A percentile compares a stretch with the other conserved stretches of the same genome.
Evolutionary conservation across 2,329 filamentous ascomycete species (phyloP).

Genomic region (Pochonia chlamydosporia): DNA sequence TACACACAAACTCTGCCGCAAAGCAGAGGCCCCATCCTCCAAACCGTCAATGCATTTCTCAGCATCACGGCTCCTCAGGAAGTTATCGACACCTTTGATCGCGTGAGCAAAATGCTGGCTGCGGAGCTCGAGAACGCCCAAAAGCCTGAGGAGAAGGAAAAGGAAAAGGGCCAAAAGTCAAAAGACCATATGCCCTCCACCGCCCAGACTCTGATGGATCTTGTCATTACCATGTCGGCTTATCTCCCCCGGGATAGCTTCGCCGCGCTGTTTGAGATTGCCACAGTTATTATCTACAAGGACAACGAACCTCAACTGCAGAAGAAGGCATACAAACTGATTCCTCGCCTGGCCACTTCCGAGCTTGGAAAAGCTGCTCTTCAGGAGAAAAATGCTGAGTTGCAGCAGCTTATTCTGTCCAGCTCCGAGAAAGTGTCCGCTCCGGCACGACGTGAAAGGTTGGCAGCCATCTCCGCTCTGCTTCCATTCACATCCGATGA

Average conservation of each 20-base stretch:
- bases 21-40: constrained; percentile 82
- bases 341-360: constrained; percentile 82
- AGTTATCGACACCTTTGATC: constrained; percentile 80
- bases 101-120: constrained; percentile 80
- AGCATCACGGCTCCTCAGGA: constrained; percentile 77
- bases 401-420: constrained; percentile 74
- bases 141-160: constrained; percentile 55
- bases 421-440: constrained; percentile 81
- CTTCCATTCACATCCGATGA: constrained; percentile 70
- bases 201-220: constrained; percentile 90
- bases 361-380: constrained; percentile 72
- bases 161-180: constrained; percentile 56
- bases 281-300: constrained; percentile 73
- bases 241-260: constrained; percentile 89
- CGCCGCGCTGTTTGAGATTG: constrained; percentile 77
- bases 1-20: constrained; percentile 95
- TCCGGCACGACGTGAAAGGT: constrained; percentile 78
- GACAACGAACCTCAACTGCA: constrained; percentile 85
- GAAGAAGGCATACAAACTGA: constrained; percentile 98
- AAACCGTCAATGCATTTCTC: constrained; percentile 91
- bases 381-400: constrained; percentile 65
- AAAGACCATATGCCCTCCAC: constrained; percentile 80
- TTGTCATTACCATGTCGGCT: constrained; percentile 92
- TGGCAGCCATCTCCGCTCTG: constrained; percentile 75
- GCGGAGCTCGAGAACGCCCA: constrained; percentile 53